Percentiles rank a stretch among this genome's conserved stretches.
These are phyloP conservation scores for Lodderomyces orthopsilosis DNA, from an alignment of 1,139 yeast species.

Conservation along the genomic window DNA sequence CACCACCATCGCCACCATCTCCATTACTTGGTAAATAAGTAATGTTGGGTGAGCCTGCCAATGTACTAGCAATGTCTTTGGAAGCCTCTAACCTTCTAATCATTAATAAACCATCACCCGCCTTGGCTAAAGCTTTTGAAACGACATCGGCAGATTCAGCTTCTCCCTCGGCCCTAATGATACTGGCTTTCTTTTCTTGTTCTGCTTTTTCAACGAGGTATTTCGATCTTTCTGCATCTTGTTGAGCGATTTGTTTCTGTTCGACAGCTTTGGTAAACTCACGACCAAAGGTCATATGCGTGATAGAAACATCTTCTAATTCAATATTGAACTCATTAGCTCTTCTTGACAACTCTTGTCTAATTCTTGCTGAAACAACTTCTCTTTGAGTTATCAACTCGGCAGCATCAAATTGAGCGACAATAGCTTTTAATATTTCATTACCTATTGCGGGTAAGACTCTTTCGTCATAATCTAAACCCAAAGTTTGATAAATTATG, in stretches of 20 bases:
- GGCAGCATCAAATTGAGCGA: constrained; percentile 98
- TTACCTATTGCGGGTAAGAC: constrained; percentile 96
- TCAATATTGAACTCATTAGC: constrained; percentile 87
- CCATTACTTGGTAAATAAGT: constrained; percentile 79
- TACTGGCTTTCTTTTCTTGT: constrained; percentile 93
- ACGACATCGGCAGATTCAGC: constrained; percentile 98
- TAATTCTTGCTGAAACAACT: constrained; percentile 84
- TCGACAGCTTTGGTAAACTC: constrained; percentile 99
- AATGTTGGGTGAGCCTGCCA: constrained; percentile 80
- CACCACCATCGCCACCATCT: constrained; percentile 28
- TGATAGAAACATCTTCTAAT: constrained; percentile 95
- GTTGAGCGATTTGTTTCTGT: constrained; percentile 98
- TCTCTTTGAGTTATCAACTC: constrained; percentile 97
- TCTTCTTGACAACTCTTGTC: constrained; percentile 80
- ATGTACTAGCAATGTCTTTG: constrained; percentile 86
- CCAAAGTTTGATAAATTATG: constrained; percentile 82
- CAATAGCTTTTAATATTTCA: constrained; percentile 91
- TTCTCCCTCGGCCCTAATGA: constrained; percentile 98
- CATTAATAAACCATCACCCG: constrained; percentile 93
- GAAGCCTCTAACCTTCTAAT: constrained; percentile 97
- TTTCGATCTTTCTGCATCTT: constrained; percentile 97
- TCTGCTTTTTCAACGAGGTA: constrained; percentile 95
- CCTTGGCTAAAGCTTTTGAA: constrained; percentile 87
- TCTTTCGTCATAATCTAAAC: constrained; percentile 94
- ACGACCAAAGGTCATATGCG: constrained; percentile 95